These are phyloP conservation scores for Camellia oleifera DNA, from an alignment of 179 eudicot genomes.

Conservation along the genomic window DNA sequence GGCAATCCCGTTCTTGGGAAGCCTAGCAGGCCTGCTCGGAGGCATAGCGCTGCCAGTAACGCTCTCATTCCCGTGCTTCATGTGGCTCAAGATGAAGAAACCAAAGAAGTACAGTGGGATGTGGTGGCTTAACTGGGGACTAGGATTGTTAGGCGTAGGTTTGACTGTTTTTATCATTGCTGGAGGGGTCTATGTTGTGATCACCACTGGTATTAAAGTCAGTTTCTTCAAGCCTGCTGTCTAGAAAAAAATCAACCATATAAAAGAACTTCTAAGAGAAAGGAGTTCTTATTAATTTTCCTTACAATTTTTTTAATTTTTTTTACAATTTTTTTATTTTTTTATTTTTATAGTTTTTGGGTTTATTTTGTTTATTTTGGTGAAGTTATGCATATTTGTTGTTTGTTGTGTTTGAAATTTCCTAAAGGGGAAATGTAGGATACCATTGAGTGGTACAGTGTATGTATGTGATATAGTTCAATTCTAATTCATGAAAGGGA, in stretches of 20 bases:
- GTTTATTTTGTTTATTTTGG: neutral
- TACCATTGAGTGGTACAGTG: neutral
- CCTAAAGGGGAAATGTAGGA: neutral
- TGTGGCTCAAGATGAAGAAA: conserved; percentile 62
- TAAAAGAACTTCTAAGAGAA: too few species aligned
- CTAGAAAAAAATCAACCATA: neutral
- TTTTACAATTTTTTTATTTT: too few species aligned
- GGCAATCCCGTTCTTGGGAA: conserved; percentile 65
- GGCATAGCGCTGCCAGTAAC: conserved; percentile 66
- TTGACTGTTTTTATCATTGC: conserved; percentile 49
- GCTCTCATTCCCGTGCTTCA: conserved; percentile 65
- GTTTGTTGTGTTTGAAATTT: neutral
- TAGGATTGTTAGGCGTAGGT: conserved; percentile 54
- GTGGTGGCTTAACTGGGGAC: conserved; percentile 68
- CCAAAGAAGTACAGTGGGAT: conserved; percentile 46
- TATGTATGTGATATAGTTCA: neutral
- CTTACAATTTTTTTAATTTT: too few species aligned
- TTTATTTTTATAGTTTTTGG: too few species aligned
- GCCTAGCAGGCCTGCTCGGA: conserved; percentile 61
- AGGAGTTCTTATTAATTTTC: too few species aligned
- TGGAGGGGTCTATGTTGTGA: conserved; percentile 56
- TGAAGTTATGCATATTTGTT: neutral
- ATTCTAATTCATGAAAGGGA: too few species aligned
- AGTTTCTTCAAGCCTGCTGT: conserved; percentile 62
- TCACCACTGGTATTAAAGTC: conserved; percentile 54